Evolutionary conservation across 2,329 filamentous ascomycete genomes (phyloP).

Genomic region (Neocatenulostroma microsporum): DNA sequence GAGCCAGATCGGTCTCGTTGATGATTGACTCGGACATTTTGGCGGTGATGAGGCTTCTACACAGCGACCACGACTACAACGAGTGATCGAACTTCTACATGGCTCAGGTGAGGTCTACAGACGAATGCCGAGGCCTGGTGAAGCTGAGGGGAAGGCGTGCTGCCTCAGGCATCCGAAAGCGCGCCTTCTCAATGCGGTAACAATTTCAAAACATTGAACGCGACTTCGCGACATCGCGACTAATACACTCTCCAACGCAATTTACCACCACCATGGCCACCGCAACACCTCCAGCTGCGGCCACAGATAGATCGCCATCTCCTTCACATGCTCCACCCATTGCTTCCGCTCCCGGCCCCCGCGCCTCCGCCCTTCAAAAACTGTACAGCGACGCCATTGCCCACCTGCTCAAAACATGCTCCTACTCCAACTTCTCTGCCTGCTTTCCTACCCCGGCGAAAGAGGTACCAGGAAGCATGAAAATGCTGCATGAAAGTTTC

Average conservation of each 20-base stretch:
- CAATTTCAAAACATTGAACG: too few species aligned
- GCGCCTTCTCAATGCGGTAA: too few species aligned
- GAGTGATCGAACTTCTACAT: too few species aligned
- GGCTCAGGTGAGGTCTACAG: too few species aligned
- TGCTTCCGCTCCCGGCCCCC: conserved; percentile 49
- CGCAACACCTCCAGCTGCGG: not conserved
- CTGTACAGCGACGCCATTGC: conserved; percentile 53
- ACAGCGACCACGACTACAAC: too few species aligned
- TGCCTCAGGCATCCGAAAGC: too few species aligned
- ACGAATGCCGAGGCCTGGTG: too few species aligned
- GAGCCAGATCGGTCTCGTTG: conserved; percentile 36
- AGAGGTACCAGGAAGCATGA: conserved; percentile 49
- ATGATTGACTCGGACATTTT: conserved; percentile 25
- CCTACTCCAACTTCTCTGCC: conserved; percentile 52
- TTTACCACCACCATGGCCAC: too few species aligned
- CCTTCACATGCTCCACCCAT: conserved; percentile 37
- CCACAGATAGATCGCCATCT: conserved; percentile 6
- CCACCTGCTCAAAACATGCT: conserved; percentile 54
- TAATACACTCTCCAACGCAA: too few species aligned
- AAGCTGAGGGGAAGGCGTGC: too few species aligned
- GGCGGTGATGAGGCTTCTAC: too few species aligned
- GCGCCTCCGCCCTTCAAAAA: conserved; percentile 52
- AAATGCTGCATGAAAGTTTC: conserved; percentile 52
- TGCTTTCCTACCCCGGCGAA: conserved; percentile 57
- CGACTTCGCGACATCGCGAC: too few species aligned